These are phyloP conservation scores for Blastomyces parvus DNA, from an alignment of 2,329 filamentous ascomycete genomes.

Conservation along the genomic window DNA sequence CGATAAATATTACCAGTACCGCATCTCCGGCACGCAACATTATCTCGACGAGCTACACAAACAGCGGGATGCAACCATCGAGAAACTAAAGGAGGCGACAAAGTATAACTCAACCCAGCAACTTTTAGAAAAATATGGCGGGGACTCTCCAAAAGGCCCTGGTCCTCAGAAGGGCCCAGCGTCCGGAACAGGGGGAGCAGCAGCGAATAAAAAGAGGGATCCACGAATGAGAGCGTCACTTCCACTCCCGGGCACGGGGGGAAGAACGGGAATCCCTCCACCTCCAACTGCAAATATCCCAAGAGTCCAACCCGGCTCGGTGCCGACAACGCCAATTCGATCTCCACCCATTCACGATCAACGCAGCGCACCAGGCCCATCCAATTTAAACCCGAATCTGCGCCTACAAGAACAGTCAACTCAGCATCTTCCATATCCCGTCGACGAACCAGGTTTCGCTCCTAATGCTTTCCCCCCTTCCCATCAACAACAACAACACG, in stretches of 20 bases:
- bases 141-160: conserved; percentile 42
- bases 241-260: conserved; percentile 21
- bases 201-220: conserved; percentile 20
- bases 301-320: conserved; percentile 17
- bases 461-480: conserved; percentile 38
- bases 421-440: conserved; percentile 17
- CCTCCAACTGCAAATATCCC: conserved; percentile 58
- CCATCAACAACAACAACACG: conserved; percentile 23
- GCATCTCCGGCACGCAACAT: conserved; percentile 58
- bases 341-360: conserved; percentile 18
- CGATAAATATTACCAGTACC: conserved; percentile 67
- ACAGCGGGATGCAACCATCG: conserved; percentile 77
- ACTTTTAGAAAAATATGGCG: conserved; percentile 88
- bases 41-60: conserved; percentile 65
- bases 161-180: conserved; percentile 21
- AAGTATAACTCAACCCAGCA: conserved; percentile 93
- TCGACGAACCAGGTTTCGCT: conserved; percentile 38
- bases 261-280: conserved; percentile 47
- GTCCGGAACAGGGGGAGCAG: conserved; percentile 17
- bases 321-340: conserved; percentile 21
- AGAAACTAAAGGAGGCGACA: conserved; percentile 87
- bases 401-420: conserved; percentile 13
- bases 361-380: conserved; percentile 14
- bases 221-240: conserved; percentile 19
- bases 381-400: conserved; percentile 9